These are phyloP conservation scores for Raphanus hybrid DNA, from an alignment of 441 rosid species.

Conservation along the genomic window DNA sequence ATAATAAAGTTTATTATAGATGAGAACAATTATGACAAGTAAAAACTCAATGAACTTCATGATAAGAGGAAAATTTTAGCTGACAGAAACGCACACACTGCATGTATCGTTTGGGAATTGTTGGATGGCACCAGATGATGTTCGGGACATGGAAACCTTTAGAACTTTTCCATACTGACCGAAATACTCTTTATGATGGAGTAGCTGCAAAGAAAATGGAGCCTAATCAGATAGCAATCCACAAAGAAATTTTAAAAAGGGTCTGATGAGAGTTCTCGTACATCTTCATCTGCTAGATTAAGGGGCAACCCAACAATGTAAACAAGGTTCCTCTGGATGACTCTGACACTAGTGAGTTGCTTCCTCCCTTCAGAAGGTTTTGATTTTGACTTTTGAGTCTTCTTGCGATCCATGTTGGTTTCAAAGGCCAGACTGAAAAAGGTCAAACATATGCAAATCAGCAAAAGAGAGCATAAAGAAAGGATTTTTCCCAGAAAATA, in stretches of 20 bases:
- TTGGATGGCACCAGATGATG: conserved; percentile 65
- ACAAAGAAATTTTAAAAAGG: conserved; percentile 15
- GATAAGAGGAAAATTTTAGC: not conserved
- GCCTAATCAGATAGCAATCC: conserved; percentile 15
- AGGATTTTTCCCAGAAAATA: not conserved
- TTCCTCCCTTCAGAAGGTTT: conserved; percentile 63
- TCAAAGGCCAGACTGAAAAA: conserved; percentile 55
- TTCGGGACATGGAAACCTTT: conserved; percentile 69
- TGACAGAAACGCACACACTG: conserved; percentile 68
- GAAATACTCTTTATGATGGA: conserved; percentile 62
- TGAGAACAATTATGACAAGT: not conserved
- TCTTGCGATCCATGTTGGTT: conserved; percentile 57
- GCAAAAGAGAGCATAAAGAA: not conserved
- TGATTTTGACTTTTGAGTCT: conserved; percentile 58
- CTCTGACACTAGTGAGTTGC: conserved; percentile 66
- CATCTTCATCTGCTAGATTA: conserved; percentile 67
- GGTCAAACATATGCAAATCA: not conserved
- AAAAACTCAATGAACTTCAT: not conserved
- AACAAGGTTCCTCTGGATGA: conserved; percentile 70
- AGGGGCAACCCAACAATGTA: conserved; percentile 70
- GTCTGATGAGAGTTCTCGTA: conserved; percentile 15
- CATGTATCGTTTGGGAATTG: conserved; percentile 69
- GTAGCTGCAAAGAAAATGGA: conserved; percentile 50
- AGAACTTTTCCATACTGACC: conserved; percentile 73
- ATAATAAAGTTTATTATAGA: not conserved